Percentiles rank a stretch among this genome's conserved stretches.
Conservation (phyloP, 768 basidiomycete genomes). For the Boletus pseudopeckii region DNA sequence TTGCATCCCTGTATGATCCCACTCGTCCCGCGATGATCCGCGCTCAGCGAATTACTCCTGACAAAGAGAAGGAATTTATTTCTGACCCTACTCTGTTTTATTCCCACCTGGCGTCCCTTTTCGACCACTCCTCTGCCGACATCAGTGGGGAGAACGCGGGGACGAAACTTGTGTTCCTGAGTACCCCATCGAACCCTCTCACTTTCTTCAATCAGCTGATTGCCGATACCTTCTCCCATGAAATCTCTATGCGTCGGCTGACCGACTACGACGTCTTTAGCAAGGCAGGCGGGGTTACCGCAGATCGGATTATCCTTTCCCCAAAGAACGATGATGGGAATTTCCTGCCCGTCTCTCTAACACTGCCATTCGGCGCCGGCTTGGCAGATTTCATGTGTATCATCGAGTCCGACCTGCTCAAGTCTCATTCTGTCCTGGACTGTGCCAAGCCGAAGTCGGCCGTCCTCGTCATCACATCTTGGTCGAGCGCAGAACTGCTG, state of each 20-base stretch:
- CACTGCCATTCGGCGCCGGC: constrained; percentile 55
- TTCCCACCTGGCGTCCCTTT: constrained; percentile 35
- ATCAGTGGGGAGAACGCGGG: constrained; percentile 23
- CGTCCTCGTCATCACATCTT: constrained; percentile 71
- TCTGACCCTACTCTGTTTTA: constrained; percentile 42
- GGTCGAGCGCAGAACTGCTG: constrained; percentile 71
- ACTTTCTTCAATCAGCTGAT: constrained; percentile 46
- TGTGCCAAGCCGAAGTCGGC: constrained; percentile 64
- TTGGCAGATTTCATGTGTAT: constrained; percentile 70
- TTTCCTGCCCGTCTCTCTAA: constrained; percentile 50
- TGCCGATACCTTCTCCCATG: constrained; percentile 55
- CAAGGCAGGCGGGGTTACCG: constrained; percentile 64
- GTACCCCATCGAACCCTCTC: constrained; percentile 44
- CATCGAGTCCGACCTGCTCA: constrained; percentile 73
- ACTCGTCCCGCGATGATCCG: constrained; percentile 41
- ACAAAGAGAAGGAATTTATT: constrained; percentile 51
- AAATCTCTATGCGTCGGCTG: constrained; percentile 57
- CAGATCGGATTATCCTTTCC: constrained; percentile 65
- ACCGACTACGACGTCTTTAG: constrained; percentile 75
- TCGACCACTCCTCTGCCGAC: constrained; percentile 27
- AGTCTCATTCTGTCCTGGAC: constrained; percentile 68
- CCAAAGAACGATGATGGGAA: constrained; percentile 37
- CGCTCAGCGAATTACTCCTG: constrained; percentile 57
- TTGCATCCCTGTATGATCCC: constrained; percentile 51
- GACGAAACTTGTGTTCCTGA: constrained; percentile 51